phyloP scores from a whole-genome alignment of 306 rosid genomes.

The Clitoria ternatea region DNA sequence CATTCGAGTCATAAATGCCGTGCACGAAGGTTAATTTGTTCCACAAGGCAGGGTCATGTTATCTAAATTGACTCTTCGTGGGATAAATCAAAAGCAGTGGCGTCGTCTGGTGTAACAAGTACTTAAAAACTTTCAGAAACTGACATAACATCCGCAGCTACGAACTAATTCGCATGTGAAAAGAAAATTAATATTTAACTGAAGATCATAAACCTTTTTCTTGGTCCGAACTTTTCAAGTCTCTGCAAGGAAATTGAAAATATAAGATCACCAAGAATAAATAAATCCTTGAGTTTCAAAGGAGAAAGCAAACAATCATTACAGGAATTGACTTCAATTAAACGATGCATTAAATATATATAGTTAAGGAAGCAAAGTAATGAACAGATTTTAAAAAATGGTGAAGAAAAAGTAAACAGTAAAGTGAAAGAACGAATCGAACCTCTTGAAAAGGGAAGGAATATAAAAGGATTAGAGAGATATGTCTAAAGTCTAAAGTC shows the following conservation, averaged over 20 bases:
- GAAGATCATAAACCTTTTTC: not conserved
- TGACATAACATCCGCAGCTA: not conserved
- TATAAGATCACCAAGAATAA: no score
- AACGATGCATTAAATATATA: not conserved
- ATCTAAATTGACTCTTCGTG: not conserved
- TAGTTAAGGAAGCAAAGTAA: not conserved
- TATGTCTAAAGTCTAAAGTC: not conserved
- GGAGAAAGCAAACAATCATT: not conserved
- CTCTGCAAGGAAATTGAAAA: not conserved
- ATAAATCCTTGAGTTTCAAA: not conserved
- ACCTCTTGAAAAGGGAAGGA: not conserved
- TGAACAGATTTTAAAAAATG: not conserved
- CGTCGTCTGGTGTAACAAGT: not conserved
- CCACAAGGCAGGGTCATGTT: not conserved
- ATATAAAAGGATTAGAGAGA: not conserved
- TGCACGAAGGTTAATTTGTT: not conserved
- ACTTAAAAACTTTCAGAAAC: not conserved
- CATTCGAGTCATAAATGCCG: not conserved
- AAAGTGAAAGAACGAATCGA: not conserved
- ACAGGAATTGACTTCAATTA: not conserved
- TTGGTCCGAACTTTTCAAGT: not conserved
- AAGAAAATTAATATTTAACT: not conserved
- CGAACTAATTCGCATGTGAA: not conserved
- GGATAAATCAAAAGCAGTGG: not conserved
- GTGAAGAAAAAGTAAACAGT: not conserved